phyloP scores from a whole-genome alignment of 768 basidiomycete species.

The Calocera cornea region DNA sequence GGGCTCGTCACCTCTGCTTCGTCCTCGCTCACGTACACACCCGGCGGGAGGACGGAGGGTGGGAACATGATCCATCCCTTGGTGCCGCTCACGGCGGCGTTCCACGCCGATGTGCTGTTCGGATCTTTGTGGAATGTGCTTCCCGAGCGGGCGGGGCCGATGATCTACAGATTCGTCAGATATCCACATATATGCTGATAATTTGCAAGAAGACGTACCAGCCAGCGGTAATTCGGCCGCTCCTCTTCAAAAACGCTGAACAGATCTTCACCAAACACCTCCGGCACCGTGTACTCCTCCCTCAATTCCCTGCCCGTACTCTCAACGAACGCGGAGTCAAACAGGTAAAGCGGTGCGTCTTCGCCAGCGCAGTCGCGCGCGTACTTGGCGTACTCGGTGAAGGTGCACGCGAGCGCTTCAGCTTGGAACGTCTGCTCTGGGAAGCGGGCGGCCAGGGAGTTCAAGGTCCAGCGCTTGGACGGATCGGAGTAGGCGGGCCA shows the following conservation, averaged over 20 bases:
- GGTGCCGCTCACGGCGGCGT: constrained; percentile 15
- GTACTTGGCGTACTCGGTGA: constrained; percentile 16
- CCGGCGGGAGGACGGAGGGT: constrained; percentile 18
- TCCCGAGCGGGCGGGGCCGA: constrained; percentile 18
- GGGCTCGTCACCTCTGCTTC: constrained; percentile 16
- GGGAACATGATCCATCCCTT: constrained; percentile 22
- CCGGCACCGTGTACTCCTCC: constrained; percentile 15
- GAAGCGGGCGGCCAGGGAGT: constrained; percentile 14
- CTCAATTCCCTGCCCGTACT: constrained; percentile 4
- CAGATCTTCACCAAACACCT: constrained; percentile 17
- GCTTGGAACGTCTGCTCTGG: constrained; percentile 15
- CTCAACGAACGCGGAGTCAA: constrained; percentile 19
- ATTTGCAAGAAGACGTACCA: constrained; percentile 10
- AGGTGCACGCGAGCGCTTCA: constrained; percentile 16
- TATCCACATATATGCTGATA: background rate
- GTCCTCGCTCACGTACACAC: constrained; percentile 17
- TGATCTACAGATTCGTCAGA: constrained; percentile 11
- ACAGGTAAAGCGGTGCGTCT: constrained; percentile 21
- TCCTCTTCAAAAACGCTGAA: constrained; percentile 17
- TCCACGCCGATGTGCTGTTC: constrained; percentile 18
- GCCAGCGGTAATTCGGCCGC: constrained; percentile 21
- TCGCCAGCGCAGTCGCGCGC: constrained; percentile 14
- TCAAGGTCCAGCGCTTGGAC: constrained; percentile 14
- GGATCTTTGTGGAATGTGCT: constrained; percentile 19
- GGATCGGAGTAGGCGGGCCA: constrained; percentile 8